Percentiles rank a stretch among this genome's conserved stretches.
Evolutionary conservation across 495 filamentous ascomycete species (phyloP).

Genomic region (Neurospora sp.): DNA sequence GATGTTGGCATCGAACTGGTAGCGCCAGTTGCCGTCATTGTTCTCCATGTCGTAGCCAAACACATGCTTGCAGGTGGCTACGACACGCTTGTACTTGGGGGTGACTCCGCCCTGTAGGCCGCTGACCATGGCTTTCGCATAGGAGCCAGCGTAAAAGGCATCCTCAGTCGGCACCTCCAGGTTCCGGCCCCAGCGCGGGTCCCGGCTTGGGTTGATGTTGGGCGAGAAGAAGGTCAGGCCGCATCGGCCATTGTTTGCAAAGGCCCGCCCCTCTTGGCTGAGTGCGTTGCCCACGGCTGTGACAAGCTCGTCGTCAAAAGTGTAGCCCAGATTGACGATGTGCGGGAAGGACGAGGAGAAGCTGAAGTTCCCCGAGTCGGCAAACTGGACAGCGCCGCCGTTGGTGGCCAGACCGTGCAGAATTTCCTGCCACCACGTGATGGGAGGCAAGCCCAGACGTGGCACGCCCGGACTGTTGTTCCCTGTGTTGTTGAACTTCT

Average conservation of each 20-base stretch:
- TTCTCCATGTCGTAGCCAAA: constrained; percentile 52
- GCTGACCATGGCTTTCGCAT: constrained; percentile 46
- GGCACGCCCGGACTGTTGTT: too few relatives aligned
- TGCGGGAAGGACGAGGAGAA: constrained; percentile 32
- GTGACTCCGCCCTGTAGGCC: constrained; percentile 43
- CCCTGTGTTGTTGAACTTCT: constrained; percentile 28
- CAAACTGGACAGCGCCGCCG: constrained; percentile 10
- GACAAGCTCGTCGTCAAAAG: constrained; percentile 34
- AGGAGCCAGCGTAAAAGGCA: constrained; percentile 15
- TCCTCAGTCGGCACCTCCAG: constrained; percentile 16
- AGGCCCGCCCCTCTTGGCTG: constrained; percentile 49
- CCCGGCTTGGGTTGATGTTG: constrained; percentile 52
- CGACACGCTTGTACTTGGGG: constrained; percentile 31
- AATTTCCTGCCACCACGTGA: too few relatives aligned
- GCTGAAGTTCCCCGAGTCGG: constrained; percentile 17
- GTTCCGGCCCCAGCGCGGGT: constrained; percentile 26
- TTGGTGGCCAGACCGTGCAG: too few relatives aligned
- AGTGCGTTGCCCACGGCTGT: constrained; percentile 27
- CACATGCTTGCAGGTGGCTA: constrained; percentile 53
- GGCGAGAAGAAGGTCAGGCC: constrained; percentile 51
- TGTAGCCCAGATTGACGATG: constrained; percentile 26
- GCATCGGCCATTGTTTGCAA: constrained; percentile 44
- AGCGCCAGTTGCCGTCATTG: constrained; percentile 16
- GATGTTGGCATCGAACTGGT: constrained; percentile 23
- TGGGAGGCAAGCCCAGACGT: too few relatives aligned